These are phyloP conservation scores for Thinopyrum obtusiflorum DNA, from an alignment of 202 grass and related monocot genomes.

Conservation along the genomic window DNA sequence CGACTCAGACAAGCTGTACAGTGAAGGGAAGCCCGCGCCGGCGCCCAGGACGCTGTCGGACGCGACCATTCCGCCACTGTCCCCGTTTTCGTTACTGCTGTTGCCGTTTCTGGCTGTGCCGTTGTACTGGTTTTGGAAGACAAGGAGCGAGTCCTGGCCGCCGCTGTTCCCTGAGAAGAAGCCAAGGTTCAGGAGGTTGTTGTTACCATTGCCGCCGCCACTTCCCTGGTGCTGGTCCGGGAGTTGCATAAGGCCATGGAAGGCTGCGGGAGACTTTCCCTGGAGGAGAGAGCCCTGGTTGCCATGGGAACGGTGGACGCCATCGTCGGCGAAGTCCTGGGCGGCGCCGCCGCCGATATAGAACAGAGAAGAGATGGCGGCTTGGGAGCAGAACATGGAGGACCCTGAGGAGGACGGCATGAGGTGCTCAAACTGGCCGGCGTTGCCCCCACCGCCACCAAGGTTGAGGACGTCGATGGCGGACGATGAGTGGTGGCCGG, in stretches of 20 bases:
- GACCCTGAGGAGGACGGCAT: constrained; percentile 33
- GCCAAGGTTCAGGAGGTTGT: constrained; percentile 70
- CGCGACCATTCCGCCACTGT: neutral
- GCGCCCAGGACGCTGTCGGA: constrained; percentile 16
- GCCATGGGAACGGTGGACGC: constrained; percentile 32
- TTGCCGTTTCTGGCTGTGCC: neutral
- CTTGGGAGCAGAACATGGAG: constrained; percentile 43
- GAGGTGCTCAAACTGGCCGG: constrained; percentile 52
- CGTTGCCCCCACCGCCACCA: neutral
- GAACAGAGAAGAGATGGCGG: constrained; percentile 32
- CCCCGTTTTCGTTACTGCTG: neutral
- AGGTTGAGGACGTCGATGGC: constrained; percentile 49
- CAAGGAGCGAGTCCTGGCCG: constrained; percentile 42
- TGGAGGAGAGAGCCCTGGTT: constrained; percentile 54
- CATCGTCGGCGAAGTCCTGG: constrained; percentile 53
- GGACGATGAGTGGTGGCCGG: constrained; percentile 23
- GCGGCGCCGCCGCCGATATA: constrained; percentile 34
- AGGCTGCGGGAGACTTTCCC: constrained; percentile 50
- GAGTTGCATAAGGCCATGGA: constrained; percentile 74
- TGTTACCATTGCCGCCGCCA: constrained; percentile 12
- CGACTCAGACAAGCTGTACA: constrained; percentile 33
- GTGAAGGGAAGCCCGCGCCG: constrained; percentile 27
- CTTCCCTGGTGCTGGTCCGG: constrained; percentile 52
- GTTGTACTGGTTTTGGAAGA: constrained; percentile 58
- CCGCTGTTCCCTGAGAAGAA: constrained; percentile 55